phyloP scores from a whole-genome alignment of 768 basidiomycete genomes.

The Leccinellum albellum region DNA sequence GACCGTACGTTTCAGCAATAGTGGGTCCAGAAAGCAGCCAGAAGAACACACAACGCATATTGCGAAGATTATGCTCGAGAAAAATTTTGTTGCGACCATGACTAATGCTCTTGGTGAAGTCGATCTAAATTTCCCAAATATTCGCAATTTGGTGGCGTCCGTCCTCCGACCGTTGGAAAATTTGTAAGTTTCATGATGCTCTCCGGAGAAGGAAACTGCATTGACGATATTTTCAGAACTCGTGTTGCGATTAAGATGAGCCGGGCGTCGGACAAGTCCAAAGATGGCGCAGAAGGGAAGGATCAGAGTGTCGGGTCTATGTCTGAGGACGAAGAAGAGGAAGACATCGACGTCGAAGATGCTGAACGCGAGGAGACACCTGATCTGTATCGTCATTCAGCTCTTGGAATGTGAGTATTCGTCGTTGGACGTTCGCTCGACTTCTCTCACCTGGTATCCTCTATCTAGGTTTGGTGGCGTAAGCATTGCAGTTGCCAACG shows the following conservation, averaged over 20 bases:
- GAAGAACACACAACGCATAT: constrained; percentile 84
- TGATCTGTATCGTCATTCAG: constrained; percentile 93
- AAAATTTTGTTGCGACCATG: constrained; percentile 86
- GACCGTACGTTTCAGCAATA: constrained; percentile 66
- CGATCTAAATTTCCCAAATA: constrained; percentile 93
- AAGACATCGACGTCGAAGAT: constrained; percentile 56
- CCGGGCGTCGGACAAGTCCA: constrained; percentile 61
- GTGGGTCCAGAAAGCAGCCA: constrained; percentile 45
- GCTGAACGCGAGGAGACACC: constrained; percentile 75
- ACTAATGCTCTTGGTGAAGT: constrained; percentile 88
- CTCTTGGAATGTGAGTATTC: constrained; percentile 79
- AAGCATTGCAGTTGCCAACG: constrained; percentile 32
- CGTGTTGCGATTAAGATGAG: constrained; percentile 99
- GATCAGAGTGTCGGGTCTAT: constrained; percentile 39
- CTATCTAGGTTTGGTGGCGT: constrained; percentile 68
- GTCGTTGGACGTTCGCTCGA: not conserved
- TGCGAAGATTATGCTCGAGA: constrained; percentile 98
- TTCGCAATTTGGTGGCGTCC: constrained; percentile 79
- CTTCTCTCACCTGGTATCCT: constrained; percentile 8
- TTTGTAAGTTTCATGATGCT: constrained; percentile 53
- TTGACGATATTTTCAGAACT: constrained; percentile 49
- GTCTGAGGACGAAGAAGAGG: constrained; percentile 49
- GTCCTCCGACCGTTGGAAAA: constrained; percentile 87
- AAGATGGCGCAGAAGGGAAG: constrained; percentile 50
- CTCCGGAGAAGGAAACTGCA: not conserved